Evolutionary conservation across 2,329 filamentous ascomycete species (phyloP).

Genomic region (Biscogniauxia sp.): DNA sequence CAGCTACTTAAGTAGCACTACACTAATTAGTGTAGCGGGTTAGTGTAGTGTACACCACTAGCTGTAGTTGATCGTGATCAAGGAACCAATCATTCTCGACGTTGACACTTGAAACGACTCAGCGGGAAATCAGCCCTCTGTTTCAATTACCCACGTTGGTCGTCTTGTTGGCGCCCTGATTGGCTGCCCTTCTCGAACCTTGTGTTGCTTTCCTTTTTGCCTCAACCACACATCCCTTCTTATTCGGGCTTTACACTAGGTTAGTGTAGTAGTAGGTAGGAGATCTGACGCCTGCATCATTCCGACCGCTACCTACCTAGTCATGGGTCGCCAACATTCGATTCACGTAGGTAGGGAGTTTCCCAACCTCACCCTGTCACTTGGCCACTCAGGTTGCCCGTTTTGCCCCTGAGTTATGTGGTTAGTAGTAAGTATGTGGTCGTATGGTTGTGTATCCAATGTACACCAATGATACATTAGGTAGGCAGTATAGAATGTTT

Average conservation of each 20-base stretch:
- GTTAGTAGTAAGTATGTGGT: not conserved
- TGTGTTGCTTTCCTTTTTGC: not conserved
- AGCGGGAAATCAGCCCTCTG: not conserved
- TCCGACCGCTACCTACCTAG: not conserved
- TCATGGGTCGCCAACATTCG: not conserved
- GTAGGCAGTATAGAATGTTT: too few species aligned
- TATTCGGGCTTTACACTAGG: not conserved
- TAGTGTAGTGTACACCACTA: not conserved
- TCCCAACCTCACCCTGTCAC: not conserved
- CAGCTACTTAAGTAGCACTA: too few species aligned
- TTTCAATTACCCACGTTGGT: slow-evolving; percentile 1
- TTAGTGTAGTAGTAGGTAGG: too few species aligned
- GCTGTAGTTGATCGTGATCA: not conserved
- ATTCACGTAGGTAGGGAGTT: not conserved
- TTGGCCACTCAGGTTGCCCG: not conserved
- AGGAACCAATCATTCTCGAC: not conserved
- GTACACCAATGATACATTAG: too few species aligned
- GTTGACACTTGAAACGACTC: slow-evolving; percentile 1
- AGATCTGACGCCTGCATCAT: not conserved
- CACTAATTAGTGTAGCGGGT: too few species aligned
- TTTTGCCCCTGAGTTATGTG: not conserved
- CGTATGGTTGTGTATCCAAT: too few species aligned
- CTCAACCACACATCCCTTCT: not conserved
- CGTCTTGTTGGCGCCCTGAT: not conserved
- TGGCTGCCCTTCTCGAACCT: not conserved